Conservation (phyloP, 495 filamentous ascomycete genomes). For the Mycothermus thermophilus region DNA sequence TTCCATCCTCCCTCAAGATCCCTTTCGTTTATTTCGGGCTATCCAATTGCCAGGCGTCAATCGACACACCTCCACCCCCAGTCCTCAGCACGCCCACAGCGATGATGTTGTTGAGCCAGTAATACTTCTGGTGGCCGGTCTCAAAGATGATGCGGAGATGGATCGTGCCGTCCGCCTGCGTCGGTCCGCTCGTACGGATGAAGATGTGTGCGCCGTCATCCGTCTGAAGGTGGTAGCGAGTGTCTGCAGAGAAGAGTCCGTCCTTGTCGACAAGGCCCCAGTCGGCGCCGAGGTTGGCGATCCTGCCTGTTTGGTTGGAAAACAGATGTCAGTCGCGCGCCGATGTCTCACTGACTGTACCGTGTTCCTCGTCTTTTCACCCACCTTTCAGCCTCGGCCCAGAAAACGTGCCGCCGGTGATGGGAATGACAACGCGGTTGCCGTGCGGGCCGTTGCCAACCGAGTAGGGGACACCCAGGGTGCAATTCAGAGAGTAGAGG, state of each 20-base stretch:
- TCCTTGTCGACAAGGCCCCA: conserved; percentile 15
- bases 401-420: conserved; percentile 13
- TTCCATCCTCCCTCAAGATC: too few relatives aligned
- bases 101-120: conserved; percentile 18
- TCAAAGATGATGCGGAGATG: conserved; percentile 16
- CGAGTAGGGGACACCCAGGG: conserved; percentile 5
- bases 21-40: too few relatives aligned
- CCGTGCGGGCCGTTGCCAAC: conserved; percentile 12
- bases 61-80: conserved; percentile 4
- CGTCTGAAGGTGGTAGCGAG: conserved; percentile 18
- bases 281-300: conserved; percentile 19
- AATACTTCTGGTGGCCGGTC: conserved; percentile 16
- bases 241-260: conserved; percentile 16
- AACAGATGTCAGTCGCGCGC: neutral
- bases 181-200: conserved; percentile 15
- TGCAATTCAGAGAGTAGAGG: conserved; percentile 19
- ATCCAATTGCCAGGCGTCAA: conserved; percentile 18
- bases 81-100: conserved; percentile 13
- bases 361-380: neutral
- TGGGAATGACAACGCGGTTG: conserved; percentile 14
- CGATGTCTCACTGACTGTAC: neutral
- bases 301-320: too few relatives aligned
- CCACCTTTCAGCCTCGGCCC: conserved; percentile 12
- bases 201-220: conserved; percentile 20
- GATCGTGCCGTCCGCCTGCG: conserved; percentile 14